Base-by-base conservation (phyloP, 139 green algal genomes). In the Yamagishiella unicocca region DNA sequence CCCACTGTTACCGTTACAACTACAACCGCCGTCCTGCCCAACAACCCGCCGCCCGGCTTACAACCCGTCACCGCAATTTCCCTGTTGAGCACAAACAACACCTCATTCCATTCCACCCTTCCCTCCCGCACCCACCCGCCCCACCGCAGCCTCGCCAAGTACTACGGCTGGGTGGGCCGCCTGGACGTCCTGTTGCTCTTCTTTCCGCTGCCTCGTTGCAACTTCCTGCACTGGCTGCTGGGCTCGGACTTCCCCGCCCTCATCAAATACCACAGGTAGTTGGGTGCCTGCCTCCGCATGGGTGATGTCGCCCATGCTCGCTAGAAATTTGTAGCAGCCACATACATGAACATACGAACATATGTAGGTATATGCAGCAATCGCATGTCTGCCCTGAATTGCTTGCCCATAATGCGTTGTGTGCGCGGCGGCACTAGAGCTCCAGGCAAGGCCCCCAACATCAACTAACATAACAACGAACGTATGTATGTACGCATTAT, bases 171-270 rank as follows among this genome's bases (percentile, higher is more conserved):
- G 42, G 45, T 86, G 10, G 80, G 43, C 31, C 68, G 67, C 21
- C 45, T 86, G 43, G 80, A 86, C 62, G 29, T 86, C 9, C n/a
- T 77, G 64, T 8, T 86, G 31, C 43, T 86, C 10, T 86, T 86
- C 80, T 86, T 78, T 45, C 80, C 80, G 31, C 64, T 86, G 43
- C 43, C 80, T 38, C 80, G 80, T 43, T 86, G 80, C 80, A 86
- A 86, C 80, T 86, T 86, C 64, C 64, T 86, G 33, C 27, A 37
- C 43, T 86, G 80, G 80, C 31, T 78, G 0, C 43, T 78, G 43
- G 43, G 62, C 43, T 33, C 64, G 10, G 80, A 77, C 43, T 86
- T 86, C n/a, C 43, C 80, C 27, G 21, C n/a, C 0, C 40, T 86
- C 8, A 8, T 86, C 42, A 86, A 78, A 24, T 86, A 84, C 38